Evolutionary conservation across 257 asterid genomes (phyloP), one percentile per base, ranked within the genome.

Genomic region (Salvia rosmarinus): DNA sequence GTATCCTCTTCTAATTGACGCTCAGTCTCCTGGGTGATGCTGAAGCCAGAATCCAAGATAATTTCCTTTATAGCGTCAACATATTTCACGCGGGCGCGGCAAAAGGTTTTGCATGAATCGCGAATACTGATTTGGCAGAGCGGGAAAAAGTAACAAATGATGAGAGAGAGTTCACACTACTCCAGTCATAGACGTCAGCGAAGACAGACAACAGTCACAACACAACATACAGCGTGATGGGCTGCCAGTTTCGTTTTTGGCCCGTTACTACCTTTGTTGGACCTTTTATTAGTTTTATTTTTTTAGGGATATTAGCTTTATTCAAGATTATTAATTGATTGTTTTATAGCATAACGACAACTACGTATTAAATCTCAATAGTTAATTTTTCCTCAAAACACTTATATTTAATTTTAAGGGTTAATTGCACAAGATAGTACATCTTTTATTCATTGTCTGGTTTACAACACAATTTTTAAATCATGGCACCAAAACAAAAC

Each of bases 11-110:
- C 82, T 28, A 92, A 82, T 47, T 75, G 88, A 64, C 82, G 84
- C 78, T 77, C 71, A 43, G 28, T 74, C 67, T 92, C 94, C 76
- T 81, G 71, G 11, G 66, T 49, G 76, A 92, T 86, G 75, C 57
- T 64, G 81, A 89, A 92, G 66, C 94, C 90, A 71, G 84, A 79
- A 63, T 74, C 81, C 67, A 68, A 66, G 78, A 92, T 88, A 40
- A 76, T 82, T 76, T 84, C 86, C 87, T 80, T 92, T 72, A 92
- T 74, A 16, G 72, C 54, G 50, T 79, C 82, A n/a, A 81, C 77
- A 61, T 85, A 79, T 72, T 85, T 84, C 70, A 39, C 70, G n/a
- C 62, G 49, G 63, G 21, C 57, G 19, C 23, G 62, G 23, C 21
- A 4, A 4, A 35, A 6, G 28, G 0, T 30, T 65, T 17, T 54